Percentiles rank a stretch among this genome's conserved stretches.
Evolutionary conservation across 306 rosid species (phyloP).

Genomic region (Fagus sylvatica): DNA sequence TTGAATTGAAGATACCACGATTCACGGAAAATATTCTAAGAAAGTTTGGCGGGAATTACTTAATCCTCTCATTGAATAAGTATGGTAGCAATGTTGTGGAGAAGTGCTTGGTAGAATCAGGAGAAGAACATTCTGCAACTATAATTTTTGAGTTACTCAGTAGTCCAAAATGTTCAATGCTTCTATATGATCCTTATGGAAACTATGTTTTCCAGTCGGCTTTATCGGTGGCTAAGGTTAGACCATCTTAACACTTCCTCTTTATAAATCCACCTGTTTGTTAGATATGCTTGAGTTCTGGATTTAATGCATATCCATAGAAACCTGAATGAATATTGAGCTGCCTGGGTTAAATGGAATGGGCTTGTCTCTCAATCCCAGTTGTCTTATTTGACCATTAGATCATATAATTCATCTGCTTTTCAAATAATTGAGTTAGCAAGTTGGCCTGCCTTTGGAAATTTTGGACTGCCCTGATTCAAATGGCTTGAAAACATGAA

Average conservation of each 20-base stretch:
- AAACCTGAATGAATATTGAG: not conserved
- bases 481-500: not conserved
- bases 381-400: not conserved
- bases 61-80: conserved; percentile 51
- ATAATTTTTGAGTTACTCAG: conserved; percentile 49
- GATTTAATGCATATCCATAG: not conserved
- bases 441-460: not conserved
- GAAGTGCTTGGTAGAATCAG: conserved; percentile 46
- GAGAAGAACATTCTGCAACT: conserved; percentile 6
- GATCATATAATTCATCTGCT: too few relatives aligned
- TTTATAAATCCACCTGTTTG: not conserved
- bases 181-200: conserved; percentile 63
- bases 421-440: not conserved
- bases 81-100: conserved; percentile 83
- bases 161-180: conserved; percentile 31
- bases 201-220: conserved; percentile 66
- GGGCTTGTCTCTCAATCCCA: not conserved
- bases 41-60: conserved; percentile 39
- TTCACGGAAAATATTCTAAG: conserved; percentile 31
- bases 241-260: not conserved
- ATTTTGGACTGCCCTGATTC: not conserved
- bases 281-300: not conserved
- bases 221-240: conserved; percentile 46
- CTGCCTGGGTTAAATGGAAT: not conserved
- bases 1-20: conserved; percentile 33